These are phyloP conservation scores for Helianthus annuus DNA, from an alignment of 129 eudicot genomes.

Conservation along the genomic window HanXRQr2.0-SUNRISE NC_035440.2:16562735-16563234, in stretches of 20 bases:
- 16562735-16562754: neutral
- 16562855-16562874: neutral
- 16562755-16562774: neutral
- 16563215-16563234: neutral
- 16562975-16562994: constrained; percentile 3
- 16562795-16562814: neutral
- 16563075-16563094: constrained; percentile 45
- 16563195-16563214: constrained; percentile 18
- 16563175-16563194: neutral
- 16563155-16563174: neutral
- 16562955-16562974: neutral
- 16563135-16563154: neutral
- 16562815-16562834: neutral
- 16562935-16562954: neutral
- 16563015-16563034: neutral
- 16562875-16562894: neutral
- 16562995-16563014: constrained; percentile 38
- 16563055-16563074: constrained; percentile 5
- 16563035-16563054: constrained; percentile 26
- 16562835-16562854: neutral
- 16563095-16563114: constrained; percentile 44
- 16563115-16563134: constrained; percentile 1
- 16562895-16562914: neutral
- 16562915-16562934: neutral
- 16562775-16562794: neutral